These are phyloP conservation scores for Vicia villosa DNA, from an alignment of 306 rosid genomes.

Conservation along the genomic window DNA sequence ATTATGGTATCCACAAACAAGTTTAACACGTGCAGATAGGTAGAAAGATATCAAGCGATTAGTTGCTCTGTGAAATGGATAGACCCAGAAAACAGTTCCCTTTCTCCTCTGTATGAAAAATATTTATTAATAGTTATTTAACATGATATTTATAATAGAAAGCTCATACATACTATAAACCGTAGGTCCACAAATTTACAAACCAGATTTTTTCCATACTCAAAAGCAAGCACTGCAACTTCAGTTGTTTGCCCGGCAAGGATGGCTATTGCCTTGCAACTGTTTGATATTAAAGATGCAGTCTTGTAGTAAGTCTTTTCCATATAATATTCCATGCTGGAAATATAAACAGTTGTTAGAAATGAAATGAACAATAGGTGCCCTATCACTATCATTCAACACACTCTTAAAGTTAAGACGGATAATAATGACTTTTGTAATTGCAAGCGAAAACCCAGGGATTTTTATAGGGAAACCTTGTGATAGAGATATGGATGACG, in stretches of 20 bases:
- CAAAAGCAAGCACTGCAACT: constrained; percentile 82
- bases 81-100: constrained; percentile 15
- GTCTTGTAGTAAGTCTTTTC: constrained; percentile 92
- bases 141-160: constrained; percentile 19
- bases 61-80: constrained; percentile 14
- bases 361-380: constrained; percentile 14
- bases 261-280: constrained; percentile 96
- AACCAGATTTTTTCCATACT: constrained; percentile 96
- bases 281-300: constrained; percentile 89
- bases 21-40: constrained; percentile 10
- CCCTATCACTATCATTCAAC: neutral
- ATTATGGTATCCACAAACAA: constrained; percentile 13
- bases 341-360: constrained; percentile 40
- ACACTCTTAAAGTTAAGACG: constrained; percentile 13
- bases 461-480: neutral
- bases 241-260: constrained; percentile 93
- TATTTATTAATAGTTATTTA: neutral
- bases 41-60: constrained; percentile 12
- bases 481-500: no score
- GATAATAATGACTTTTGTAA: constrained; percentile 8
- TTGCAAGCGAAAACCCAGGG: constrained; percentile 2
- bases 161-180: constrained; percentile 1
- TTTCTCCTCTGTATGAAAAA: constrained; percentile 24
- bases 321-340: constrained; percentile 96
- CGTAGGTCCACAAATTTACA: constrained; percentile 45